Evolutionary conservation across 805 yeast species (phyloP).

Genomic region (Saccharomyces jurei): DNA sequence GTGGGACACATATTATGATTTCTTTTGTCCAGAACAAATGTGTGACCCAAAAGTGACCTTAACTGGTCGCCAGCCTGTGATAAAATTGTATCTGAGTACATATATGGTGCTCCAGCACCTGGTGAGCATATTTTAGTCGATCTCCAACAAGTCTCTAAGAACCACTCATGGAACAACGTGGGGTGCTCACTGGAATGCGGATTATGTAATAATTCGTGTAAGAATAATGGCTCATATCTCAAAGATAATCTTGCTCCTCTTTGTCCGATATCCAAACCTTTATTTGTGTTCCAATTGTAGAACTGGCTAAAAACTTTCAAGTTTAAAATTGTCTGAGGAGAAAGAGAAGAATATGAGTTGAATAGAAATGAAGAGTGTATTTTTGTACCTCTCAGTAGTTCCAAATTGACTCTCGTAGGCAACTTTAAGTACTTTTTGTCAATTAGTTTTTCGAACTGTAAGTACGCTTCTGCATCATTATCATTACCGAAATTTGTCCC

Average conservation of each 20-base stretch:
- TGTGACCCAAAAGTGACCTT: slow-evolving; percentile 46
- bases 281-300: neutral
- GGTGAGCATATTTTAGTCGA: slow-evolving; percentile 33
- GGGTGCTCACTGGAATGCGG: neutral
- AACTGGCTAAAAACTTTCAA: neutral
- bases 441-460: slow-evolving; percentile 47
- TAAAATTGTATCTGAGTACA: slow-evolving; percentile 42
- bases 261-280: neutral
- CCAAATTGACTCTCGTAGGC: slow-evolving; percentile 26
- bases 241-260: neutral
- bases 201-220: neutral
- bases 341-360: slow-evolving; percentile 27
- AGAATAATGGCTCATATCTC: neutral
- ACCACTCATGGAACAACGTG: slow-evolving; percentile 41
- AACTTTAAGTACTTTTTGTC: slow-evolving; percentile 5
- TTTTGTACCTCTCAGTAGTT: slow-evolving; percentile 53
- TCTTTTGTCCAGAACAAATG: slow-evolving; percentile 35
- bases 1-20: slow-evolving; percentile 37
- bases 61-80: slow-evolving; percentile 52
- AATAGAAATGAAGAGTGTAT: slow-evolving; percentile 47
- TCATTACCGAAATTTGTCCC: slow-evolving; percentile 96
- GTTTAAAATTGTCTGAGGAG: neutral
- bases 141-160: slow-evolving; percentile 38
- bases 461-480: slow-evolving; percentile 84
- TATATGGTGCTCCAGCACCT: neutral